Evolutionary conservation across 345 rosid species (phyloP), one percentile per base, ranked within the genome.

Genomic region (Geranium rotundifolium): DNA sequence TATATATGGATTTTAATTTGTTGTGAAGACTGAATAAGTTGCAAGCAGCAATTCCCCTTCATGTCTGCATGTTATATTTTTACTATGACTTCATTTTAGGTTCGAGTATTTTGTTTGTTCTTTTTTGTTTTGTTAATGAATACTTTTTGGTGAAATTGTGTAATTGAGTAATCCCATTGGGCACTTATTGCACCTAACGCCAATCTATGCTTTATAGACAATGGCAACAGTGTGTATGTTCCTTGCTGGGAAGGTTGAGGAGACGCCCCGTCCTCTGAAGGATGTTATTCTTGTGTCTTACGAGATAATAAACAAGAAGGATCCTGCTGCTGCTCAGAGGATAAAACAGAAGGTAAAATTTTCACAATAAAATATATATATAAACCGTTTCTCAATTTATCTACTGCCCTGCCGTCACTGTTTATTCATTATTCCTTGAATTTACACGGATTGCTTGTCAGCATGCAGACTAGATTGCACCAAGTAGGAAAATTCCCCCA

Each of bases 171-270:
- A 4, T 17, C 17, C 13, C 17, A 8, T 15, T 17, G 27, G 18
- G 46, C 37, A 13, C 19, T 59, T 59, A 31, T 27, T 27, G 18
- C 27, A 17, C 39, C 18, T 16, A 59, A 29, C 17, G 17, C 27
- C 27, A 23, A 23, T 70, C 41, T 56, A 52, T 71, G 46, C 58
- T 67, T 62, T 54, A 19, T 82, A 93, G 99, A 88, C 87, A 13
- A 82, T 90, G 58, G 99, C 95, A 31, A 90, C 97, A 14, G 96
- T 88, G 54, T 93, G 99, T 77, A 90, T 90, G 99, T 93, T 93
- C 74, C 95, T 90, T 62, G 95, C 99, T 50, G 99, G 96, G 75
- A 93, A 90, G 79, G 99, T 93, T 54, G 97, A 93, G 69, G 99
- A 90, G 86, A 93, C 99, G 69, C 96, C 99, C 34, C 92, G 97